Conservation (phyloP, 164 flowering plant genomes). For the Vitis vinifera region DNA sequence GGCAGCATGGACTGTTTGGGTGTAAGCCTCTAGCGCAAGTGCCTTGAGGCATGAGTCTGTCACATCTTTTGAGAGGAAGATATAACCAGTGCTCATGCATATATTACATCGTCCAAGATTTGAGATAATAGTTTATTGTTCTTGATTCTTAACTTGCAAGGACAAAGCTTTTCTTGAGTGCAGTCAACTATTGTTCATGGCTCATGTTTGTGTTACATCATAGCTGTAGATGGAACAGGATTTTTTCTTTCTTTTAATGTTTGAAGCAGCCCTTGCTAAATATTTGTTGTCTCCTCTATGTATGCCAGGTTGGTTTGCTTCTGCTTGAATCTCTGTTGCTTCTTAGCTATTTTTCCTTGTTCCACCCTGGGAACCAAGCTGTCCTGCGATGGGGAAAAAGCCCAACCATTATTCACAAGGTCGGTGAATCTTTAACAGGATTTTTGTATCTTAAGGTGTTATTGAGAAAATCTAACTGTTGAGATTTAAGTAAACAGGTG, state of each 20-base stretch:
- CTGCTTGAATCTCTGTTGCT: conserved; percentile 74
- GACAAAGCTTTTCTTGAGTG: no score
- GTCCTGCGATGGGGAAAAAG: conserved; percentile 96
- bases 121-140: not conserved
- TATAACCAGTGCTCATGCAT: not conserved
- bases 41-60: no score
- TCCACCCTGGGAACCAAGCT: conserved; percentile 87
- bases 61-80: no score
- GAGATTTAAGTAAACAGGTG: conserved; percentile 47
- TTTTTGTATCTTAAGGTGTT: not conserved
- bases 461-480: conserved; percentile 20
- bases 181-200: no score
- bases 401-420: conserved; percentile 97
- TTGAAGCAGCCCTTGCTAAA: no score
- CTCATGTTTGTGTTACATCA: no score
- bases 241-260: no score
- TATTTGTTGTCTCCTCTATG: not conserved
- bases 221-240: no score
- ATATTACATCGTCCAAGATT: not conserved
- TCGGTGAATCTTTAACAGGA: conserved; percentile 21
- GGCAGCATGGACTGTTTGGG: no score
- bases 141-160: no score
- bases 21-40: no score
- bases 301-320: conserved; percentile 72
- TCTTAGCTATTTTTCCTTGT: conserved; percentile 79